Evolutionary conservation across 2,329 filamentous ascomycete species (phyloP).

Genomic region (Talaromyces sp.): DNA sequence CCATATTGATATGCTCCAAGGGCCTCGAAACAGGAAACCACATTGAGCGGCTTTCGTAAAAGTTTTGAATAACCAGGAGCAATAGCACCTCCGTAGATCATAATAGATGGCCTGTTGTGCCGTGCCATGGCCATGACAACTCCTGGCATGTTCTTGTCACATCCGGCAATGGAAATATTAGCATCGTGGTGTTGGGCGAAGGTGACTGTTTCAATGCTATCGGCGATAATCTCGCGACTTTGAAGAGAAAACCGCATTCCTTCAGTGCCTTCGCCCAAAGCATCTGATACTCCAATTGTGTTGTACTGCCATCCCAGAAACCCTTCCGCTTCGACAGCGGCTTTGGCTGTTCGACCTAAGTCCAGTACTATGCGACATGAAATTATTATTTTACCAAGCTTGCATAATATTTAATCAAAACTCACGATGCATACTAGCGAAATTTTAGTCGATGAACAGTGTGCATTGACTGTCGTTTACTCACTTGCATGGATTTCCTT

Average conservation of each 20-base stretch:
- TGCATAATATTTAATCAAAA: no score
- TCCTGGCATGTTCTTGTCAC: conserved; percentile 99
- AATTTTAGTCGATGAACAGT: no score
- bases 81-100: conserved; percentile 97
- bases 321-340: conserved; percentile 67
- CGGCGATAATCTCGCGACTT: conserved; percentile 92
- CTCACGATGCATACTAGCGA: no score
- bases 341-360: conserved; percentile 71
- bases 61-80: conserved; percentile 78
- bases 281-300: conserved; percentile 95
- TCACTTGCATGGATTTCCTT: conserved; percentile 89
- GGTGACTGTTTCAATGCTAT: conserved; percentile 99
- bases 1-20: conserved; percentile 93
- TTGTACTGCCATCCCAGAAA: conserved; percentile 97
- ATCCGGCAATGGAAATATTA: conserved; percentile 93
- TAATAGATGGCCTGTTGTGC: conserved; percentile 87
- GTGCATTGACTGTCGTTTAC: conserved; percentile 61
- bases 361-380: conserved; percentile 55
- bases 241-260: conserved; percentile 96
- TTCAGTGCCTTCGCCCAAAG: conserved; percentile 94
- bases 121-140: conserved; percentile 90
- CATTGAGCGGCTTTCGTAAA: conserved; percentile 66
- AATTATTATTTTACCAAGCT: no score
- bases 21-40: conserved; percentile 95
- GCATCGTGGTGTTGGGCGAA: conserved; percentile 97